Evolutionary conservation across 1,284 basidiomycete genomes (phyloP), one percentile per base, ranked within the genome.

Genomic region (Ustilago vetiveriae): DNA sequence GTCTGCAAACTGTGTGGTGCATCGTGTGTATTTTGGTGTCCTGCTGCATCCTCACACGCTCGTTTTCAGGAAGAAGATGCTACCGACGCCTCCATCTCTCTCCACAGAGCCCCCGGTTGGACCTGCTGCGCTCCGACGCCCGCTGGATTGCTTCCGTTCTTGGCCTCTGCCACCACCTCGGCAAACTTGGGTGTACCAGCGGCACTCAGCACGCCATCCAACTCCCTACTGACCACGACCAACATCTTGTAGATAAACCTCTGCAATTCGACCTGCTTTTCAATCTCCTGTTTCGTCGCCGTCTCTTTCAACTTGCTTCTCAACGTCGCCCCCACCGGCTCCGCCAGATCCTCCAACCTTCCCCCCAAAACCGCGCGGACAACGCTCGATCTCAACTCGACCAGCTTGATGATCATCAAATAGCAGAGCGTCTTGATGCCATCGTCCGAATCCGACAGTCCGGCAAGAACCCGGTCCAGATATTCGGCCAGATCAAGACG

Each of bases 351-450:
- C 75, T 97, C 94, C 45, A 98, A 86, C 26, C 90, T 87, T 48
- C 93, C 92, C 73, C 95, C 93, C 43, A 98, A 85, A 23, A 90
- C 88, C 74, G 91, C 88, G n/a, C 39, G 26, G 3, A 49, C 51
- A 0, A 23, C 46, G 19, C 40, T 16, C 22, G 79, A 72, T 16
- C 73, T 69, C 19, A 94, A 87, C 78, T 91, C 89, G 4, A 92
- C 88, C 4, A 99, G 87, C 22, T 94, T 89, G 85, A 94, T 92
- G 30, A 98, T 86, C 85, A 97, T 91, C 87, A 98, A 91, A 83
- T 96, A 92, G 58, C 90, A 94, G 55, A 98, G 88, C 36, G 96
- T 92, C 84, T 98, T 98, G 85, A 99, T 91, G 80, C 98, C 94
- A 81, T 98, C 94, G 70, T 92, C 90, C 9, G 41, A 23, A 82